Conservation (phyloP, 2,329 filamentous ascomycete species). For the Arthrobotrys musiformis region DNA sequence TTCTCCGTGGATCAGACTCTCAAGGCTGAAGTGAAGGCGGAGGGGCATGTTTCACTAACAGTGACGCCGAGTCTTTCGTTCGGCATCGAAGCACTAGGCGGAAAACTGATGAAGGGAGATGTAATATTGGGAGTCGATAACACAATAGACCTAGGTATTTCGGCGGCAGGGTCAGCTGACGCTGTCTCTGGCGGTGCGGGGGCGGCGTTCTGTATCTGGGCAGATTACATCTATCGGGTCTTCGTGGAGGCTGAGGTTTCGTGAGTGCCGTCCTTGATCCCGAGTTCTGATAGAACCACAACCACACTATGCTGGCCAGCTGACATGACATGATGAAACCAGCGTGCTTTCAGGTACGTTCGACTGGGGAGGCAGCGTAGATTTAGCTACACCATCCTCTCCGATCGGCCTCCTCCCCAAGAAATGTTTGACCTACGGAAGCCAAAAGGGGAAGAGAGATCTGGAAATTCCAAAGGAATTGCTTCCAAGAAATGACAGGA, state of each 20-base stretch:
- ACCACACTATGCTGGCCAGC: no score
- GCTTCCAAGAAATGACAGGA: constrained; percentile 10
- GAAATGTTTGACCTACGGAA: constrained; percentile 24
- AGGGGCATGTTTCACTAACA: constrained; percentile 15
- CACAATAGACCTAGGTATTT: constrained; percentile 23
- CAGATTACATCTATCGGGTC: constrained; percentile 29
- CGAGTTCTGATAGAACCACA: not conserved
- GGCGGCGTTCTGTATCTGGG: constrained; percentile 21
- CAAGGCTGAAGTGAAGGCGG: constrained; percentile 21
- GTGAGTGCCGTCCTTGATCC: not conserved
- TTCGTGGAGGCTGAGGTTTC: constrained; percentile 28
- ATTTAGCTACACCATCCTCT: constrained; percentile 10
- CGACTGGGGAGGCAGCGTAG: constrained; percentile 24
- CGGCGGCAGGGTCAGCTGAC: constrained; percentile 10
- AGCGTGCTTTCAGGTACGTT: constrained; percentile 18
- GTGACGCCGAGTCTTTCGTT: constrained; percentile 19
- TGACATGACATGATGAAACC: no score
- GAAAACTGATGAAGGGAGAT: constrained; percentile 30
- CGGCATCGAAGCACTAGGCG: constrained; percentile 25
- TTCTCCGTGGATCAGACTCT: constrained; percentile 12
- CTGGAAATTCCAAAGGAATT: not conserved
- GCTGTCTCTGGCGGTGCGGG: constrained; percentile 3
- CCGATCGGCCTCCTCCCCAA: constrained; percentile 6
- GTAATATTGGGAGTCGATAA: constrained; percentile 25
- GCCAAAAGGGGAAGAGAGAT: constrained; percentile 12